Conservation (phyloP, 768 basidiomycete genomes). For the Boletus tomentosulus region DNA sequence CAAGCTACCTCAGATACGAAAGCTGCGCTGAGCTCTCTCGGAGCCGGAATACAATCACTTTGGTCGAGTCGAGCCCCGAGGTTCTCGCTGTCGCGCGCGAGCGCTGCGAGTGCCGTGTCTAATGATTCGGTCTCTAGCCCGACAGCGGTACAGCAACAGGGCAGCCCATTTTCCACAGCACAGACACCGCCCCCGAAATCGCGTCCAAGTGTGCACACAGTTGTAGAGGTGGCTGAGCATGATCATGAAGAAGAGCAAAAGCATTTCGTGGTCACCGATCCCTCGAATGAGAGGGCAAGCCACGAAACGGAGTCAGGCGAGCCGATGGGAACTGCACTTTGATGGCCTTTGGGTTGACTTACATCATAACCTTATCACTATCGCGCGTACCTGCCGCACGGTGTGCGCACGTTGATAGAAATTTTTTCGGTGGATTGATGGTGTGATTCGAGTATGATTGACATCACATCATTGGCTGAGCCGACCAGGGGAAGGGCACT, state of each 20-base stretch:
- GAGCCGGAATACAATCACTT: conserved; percentile 47
- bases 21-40: conserved; percentile 37
- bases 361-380: not conserved
- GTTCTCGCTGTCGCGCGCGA: conserved; percentile 34
- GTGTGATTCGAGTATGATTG: not conserved
- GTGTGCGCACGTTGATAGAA: not conserved
- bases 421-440: not conserved
- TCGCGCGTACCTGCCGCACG: not conserved
- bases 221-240: conserved; percentile 24
- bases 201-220: conserved; percentile 20
- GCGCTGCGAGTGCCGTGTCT: conserved; percentile 22
- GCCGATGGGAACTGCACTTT: conserved; percentile 29
- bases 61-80: conserved; percentile 39
- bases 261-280: conserved; percentile 3
- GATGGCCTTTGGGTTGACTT: conserved; percentile 3
- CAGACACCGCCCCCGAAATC: conserved; percentile 12
- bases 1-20: conserved; percentile 34
- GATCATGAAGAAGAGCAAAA: conserved; percentile 16
- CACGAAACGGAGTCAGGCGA: conserved; percentile 16
- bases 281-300: conserved; percentile 4
- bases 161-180: not conserved
- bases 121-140: conserved; percentile 20
- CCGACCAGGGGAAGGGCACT: not conserved
- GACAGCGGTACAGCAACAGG: conserved; percentile 3
- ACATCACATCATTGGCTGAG: not conserved